Base-by-base conservation (phyloP, 108 stramenopile species). In the Nannochloropsis salina region DNA sequence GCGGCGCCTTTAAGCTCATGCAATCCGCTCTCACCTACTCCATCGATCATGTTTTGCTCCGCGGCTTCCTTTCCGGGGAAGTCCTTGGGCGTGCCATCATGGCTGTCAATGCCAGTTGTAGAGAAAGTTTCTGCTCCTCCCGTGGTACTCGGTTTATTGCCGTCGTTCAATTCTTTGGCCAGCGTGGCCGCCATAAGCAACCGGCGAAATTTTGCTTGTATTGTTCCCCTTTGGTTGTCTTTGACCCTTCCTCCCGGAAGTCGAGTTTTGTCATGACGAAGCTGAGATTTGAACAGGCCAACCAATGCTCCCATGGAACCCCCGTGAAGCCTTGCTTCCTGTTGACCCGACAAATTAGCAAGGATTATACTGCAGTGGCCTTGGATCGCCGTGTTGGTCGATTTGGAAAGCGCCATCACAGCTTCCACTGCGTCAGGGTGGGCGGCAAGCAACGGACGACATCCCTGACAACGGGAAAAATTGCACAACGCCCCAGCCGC, bases 181-280 rank as follows among this genome's bases (percentile, higher is more conserved):
- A 74, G n/a, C n/a, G 61, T 74, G 15, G 61, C 61, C 3, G 61
- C 61, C 61, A 74, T 74, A n/a, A 74, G 61, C 61, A 74, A n/a
- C 4, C 61, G 61, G 61, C 61, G 61, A 74, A 74, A 74, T 6
- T 74, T 74, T 6, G 61, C 61, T 74, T 74, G 61, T 4, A 74
- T 74, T 15, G 61, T n/a, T 4, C 61, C 61, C 61, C n/a, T 74
- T 74, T 74, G 15, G 61, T 74, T 74, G 20, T 6, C 61, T n/a
- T n/a, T 74, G 61, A 15, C 61, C n/a, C 2, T n/a, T 74, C n/a
- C 61, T 6, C 15, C 20, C 3, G 61, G n/a, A 8, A n/a, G 2
- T 15, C n/a, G 15, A n/a, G 61, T 74, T n/a, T 74, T 74, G 15
- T 74, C 61, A 74, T 74, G 61, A 4, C 61, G 6, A n/a, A n/a